Conservation (phyloP, 768 basidiomycete species). For the Collybia sp. region DNA sequence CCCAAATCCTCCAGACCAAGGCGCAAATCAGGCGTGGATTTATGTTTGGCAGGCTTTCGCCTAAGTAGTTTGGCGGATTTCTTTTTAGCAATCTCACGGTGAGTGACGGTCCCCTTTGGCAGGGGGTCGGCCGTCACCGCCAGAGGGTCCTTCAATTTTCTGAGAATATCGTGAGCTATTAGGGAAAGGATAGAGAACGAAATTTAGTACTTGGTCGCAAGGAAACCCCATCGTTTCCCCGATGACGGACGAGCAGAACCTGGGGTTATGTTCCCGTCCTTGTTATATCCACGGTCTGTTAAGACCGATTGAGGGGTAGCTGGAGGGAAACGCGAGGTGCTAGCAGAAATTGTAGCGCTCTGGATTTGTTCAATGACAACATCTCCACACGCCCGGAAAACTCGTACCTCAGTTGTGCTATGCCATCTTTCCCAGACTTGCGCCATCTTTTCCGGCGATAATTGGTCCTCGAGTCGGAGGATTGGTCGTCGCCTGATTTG, state of each 20-base stretch:
- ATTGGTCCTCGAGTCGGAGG: neutral
- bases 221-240: conserved; percentile 7
- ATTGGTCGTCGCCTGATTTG: too few species aligned
- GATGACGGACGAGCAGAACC: neutral
- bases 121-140: neutral
- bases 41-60: neutral
- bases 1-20: neutral
- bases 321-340: neutral
- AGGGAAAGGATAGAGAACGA: neutral
- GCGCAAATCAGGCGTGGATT: conserved; percentile 6
- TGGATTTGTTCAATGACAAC: neutral
- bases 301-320: neutral
- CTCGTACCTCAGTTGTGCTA: conserved; percentile 3
- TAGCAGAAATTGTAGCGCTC: neutral
- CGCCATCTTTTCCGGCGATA: conserved; percentile 6
- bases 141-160: neutral
- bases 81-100: neutral
- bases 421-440: conserved; percentile 6
- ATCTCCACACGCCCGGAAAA: neutral
- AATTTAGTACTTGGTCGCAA: conserved; percentile 1
- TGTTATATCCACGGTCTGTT: neutral
- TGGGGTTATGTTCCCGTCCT: neutral
- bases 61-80: conserved; percentile 5
- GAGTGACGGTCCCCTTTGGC: neutral
- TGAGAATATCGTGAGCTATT: neutral